phyloP scores from a whole-genome alignment of 1,284 basidiomycete genomes.

The Tausonia pullulans region DNA sequence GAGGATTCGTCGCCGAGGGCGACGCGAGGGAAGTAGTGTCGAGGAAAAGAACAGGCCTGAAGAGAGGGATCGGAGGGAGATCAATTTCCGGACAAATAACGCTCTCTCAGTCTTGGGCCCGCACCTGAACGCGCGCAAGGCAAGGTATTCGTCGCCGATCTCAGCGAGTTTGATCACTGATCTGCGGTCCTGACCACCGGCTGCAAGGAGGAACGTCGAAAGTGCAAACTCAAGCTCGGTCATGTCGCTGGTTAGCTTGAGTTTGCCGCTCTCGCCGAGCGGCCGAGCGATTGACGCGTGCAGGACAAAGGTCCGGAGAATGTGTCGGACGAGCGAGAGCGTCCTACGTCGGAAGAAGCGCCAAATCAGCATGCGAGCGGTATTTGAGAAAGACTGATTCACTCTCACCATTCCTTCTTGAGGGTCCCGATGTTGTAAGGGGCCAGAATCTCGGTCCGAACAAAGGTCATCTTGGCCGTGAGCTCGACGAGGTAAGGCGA shows the following conservation, averaged over 20 bases:
- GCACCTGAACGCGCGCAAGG: slow-evolving; percentile 66
- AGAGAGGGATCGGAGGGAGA: too few relatives aligned
- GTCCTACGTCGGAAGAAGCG: slow-evolving; percentile 41
- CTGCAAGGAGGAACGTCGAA: slow-evolving; percentile 55
- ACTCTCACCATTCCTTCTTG: slow-evolving; percentile 54
- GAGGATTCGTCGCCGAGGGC: slow-evolving; percentile 50
- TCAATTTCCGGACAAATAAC: background rate
- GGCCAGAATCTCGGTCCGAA: slow-evolving; percentile 61
- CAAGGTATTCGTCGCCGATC: slow-evolving; percentile 67
- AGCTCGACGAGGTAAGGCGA: slow-evolving; percentile 84
- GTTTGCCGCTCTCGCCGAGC: slow-evolving; percentile 74
- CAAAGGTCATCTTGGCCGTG: slow-evolving; percentile 66
- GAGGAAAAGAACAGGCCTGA: slow-evolving; percentile 72
- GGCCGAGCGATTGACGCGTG: slow-evolving; percentile 81
- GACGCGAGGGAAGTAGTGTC: slow-evolving; percentile 58
- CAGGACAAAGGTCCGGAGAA: slow-evolving; percentile 71
- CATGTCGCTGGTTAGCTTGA: slow-evolving; percentile 89
- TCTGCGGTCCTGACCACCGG: slow-evolving; percentile 41
- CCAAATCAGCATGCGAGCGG: background rate
- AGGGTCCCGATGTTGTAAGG: slow-evolving; percentile 59
- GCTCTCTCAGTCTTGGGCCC: slow-evolving; percentile 21
- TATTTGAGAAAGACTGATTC: background rate
- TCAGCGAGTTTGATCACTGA: slow-evolving; percentile 54
- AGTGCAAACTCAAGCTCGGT: slow-evolving; percentile 86
- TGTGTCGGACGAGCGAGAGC: slow-evolving; percentile 54